Percentiles rank a stretch among this genome's conserved stretches.
Evolutionary conservation across 1,284 basidiomycete genomes (phyloP).

Genomic region (Ceratobasidium sp.): DNA sequence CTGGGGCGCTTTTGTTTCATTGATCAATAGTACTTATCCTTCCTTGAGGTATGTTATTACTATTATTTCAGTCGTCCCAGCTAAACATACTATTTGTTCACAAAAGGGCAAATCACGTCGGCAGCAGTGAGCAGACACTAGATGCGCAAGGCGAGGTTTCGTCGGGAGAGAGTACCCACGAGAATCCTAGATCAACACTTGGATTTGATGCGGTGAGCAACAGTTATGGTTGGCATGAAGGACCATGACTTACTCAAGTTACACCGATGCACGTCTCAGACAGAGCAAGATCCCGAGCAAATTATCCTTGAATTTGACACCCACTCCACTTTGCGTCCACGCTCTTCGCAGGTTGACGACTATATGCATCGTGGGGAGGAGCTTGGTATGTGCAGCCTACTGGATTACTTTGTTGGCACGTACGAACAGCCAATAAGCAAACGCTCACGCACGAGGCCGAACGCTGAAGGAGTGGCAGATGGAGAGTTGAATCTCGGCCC

Average conservation of each 20-base stretch:
- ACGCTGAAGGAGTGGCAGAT: not conserved
- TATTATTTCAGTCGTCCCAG: not conserved
- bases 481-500: no score
- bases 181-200: no score
- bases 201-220: no score
- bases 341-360: constrained; percentile 28
- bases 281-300: not conserved
- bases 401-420: constrained; percentile 31
- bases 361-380: constrained; percentile 19
- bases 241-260: no score
- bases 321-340: no score
- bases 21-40: not conserved
- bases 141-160: no score
- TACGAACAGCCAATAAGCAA: constrained; percentile 4
- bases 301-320: not conserved
- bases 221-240: no score
- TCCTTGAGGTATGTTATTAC: not conserved
- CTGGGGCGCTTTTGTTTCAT: constrained; percentile 13
- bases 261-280: no score
- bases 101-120: no score
- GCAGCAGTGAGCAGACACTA: no score
- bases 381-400: not conserved
- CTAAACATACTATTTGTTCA: not conserved
- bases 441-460: no score
- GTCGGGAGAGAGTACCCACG: no score